phyloP scores from a whole-genome alignment of 2,329 filamentous ascomycete genomes.

The Pseudocercospora crystallina region DNA sequence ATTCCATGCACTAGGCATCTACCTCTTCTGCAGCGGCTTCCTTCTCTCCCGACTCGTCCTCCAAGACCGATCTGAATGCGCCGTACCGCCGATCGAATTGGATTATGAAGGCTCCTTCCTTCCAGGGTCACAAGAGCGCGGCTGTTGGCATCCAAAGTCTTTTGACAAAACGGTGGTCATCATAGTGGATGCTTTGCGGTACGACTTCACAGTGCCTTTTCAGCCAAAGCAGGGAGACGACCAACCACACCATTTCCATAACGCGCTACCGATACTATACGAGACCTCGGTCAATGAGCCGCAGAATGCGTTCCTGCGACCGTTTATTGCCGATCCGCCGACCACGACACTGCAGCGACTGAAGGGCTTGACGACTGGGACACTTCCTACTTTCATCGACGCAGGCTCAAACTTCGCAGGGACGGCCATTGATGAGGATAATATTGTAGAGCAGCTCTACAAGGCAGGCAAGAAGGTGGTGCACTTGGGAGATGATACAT shows the following conservation, averaged over 20 bases:
- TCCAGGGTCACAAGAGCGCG: conserved; percentile 52
- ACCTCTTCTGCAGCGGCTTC: conserved; percentile 93
- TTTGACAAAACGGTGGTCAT: conserved; percentile 91
- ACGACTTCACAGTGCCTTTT: conserved; percentile 92
- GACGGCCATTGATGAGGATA: conserved; percentile 93
- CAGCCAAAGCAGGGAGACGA: conserved; percentile 51
- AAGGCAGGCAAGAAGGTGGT: conserved; percentile 74
- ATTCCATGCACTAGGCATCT: conserved; percentile 78
- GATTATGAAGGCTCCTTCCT: conserved; percentile 28
- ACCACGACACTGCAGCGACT: conserved; percentile 89
- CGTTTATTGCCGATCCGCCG: conserved; percentile 95
- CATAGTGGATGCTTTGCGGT: conserved; percentile 88
- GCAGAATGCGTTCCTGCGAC: conserved; percentile 80
- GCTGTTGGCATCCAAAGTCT: conserved; percentile 94
- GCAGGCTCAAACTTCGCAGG: conserved; percentile 93
- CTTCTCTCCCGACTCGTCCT: conserved; percentile 81
- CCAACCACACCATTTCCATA: conserved; percentile 69
- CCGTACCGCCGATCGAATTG: conserved; percentile 64
- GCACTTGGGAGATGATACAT: conserved; percentile 97
- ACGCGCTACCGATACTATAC: conserved; percentile 83
- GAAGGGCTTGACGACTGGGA: conserved; percentile 93
- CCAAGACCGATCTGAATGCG: conserved; percentile 75
- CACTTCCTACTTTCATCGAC: conserved; percentile 90
- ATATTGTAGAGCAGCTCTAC: conserved; percentile 64
- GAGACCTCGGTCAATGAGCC: conserved; percentile 74